phyloP scores from a whole-genome alignment of 177 flowering plant genomes.

The Vitis hybrid region DNA sequence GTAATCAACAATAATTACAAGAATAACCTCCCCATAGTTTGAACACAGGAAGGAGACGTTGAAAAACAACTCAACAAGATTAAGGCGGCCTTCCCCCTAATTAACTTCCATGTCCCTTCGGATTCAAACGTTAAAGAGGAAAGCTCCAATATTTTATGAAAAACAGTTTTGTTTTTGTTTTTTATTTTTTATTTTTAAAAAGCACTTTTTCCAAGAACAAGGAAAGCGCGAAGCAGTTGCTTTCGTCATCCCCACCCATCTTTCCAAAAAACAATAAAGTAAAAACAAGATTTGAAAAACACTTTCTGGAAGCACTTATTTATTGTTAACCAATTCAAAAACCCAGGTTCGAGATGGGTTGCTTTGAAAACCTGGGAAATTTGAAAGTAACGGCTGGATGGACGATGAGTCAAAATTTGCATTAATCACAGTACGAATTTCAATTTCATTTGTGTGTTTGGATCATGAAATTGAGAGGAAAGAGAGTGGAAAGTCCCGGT shows the following conservation, averaged over 20 bases:
- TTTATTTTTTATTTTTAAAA: neutral
- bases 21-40: neutral
- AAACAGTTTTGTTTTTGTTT: neutral
- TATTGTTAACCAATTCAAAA: no score
- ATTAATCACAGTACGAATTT: constrained; percentile 7
- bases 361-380: neutral
- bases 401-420: constrained; percentile 11
- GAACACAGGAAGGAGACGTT: constrained; percentile 7
- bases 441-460: neutral
- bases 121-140: constrained; percentile 9
- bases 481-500: neutral
- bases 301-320: no score
- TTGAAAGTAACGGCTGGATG: neutral
- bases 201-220: constrained; percentile 5
- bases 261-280: neutral
- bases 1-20: neutral
- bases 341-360: neutral
- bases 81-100: neutral
- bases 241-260: constrained; percentile 9
- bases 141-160: neutral
- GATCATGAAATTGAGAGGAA: neutral
- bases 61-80: neutral
- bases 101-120: constrained; percentile 3
- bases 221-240: constrained; percentile 3
- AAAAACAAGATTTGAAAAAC: neutral